Evolutionary conservation across 2,329 filamentous ascomycete species (phyloP).

Genomic region (Cladobotryum mycophilum): DNA sequence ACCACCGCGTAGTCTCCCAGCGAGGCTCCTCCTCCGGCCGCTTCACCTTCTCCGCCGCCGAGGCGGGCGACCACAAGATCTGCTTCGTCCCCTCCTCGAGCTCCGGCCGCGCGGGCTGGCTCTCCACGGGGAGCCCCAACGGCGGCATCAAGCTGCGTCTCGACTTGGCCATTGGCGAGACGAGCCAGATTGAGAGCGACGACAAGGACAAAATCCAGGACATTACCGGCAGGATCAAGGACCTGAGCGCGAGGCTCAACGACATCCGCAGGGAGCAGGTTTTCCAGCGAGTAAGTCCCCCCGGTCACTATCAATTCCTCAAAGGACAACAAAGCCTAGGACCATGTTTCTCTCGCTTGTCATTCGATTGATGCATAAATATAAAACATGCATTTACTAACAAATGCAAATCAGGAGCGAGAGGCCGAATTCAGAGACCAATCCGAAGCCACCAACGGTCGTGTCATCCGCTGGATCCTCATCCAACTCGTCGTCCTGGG

Average conservation of each 20-base stretch:
- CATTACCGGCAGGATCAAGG: conserved; percentile 79
- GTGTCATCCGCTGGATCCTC: conserved; percentile 89
- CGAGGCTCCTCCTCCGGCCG: conserved; percentile 68
- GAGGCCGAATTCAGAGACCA: conserved; percentile 98
- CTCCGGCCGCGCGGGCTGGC: conserved; percentile 64
- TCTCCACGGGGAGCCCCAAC: conserved; percentile 56
- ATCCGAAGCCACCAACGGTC: conserved; percentile 84
- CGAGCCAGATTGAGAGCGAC: conserved; percentile 83
- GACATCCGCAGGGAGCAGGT: conserved; percentile 93
- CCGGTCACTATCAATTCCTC: neutral
- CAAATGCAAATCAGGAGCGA: conserved; percentile 60
- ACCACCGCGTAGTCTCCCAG: conserved; percentile 92
- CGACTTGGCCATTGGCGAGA: conserved; percentile 91
- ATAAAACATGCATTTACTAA: neutral
- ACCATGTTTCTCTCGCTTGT: no score
- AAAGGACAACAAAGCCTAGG: neutral
- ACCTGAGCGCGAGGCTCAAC: conserved; percentile 77
- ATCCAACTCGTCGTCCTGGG: conserved; percentile 82
- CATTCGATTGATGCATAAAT: no score
- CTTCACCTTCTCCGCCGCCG: conserved; percentile 93
- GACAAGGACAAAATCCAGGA: conserved; percentile 92
- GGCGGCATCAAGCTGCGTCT: conserved; percentile 79
- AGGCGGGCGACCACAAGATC: conserved; percentile 90
- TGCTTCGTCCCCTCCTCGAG: conserved; percentile 85
- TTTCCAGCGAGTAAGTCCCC: conserved; percentile 71